These are phyloP conservation scores for Pseudopithomyces maydicus DNA, from an alignment of 2,329 filamentous ascomycete species.

Conservation along the genomic window DNA sequence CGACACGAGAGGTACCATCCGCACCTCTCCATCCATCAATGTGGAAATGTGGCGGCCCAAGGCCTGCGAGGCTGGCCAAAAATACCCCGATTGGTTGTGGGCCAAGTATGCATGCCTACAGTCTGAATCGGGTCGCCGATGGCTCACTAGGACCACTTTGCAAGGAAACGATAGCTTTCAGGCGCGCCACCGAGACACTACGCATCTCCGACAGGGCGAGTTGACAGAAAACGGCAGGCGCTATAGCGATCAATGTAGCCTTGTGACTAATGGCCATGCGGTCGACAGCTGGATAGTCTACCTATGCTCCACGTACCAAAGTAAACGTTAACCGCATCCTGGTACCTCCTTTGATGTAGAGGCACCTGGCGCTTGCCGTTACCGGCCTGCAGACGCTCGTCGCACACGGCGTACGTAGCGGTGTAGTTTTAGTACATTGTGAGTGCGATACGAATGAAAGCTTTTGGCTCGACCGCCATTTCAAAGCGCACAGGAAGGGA, in stretches of 20 bases:
- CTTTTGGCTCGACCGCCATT: neutral
- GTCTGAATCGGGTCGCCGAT: slow-evolving; percentile 21
- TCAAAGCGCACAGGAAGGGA: neutral
- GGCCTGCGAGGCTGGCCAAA: slow-evolving; percentile 28
- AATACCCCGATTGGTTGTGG: slow-evolving; percentile 29
- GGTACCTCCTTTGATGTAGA: slow-evolving; percentile 23
- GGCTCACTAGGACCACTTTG: slow-evolving; percentile 24
- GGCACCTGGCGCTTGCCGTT: slow-evolving; percentile 3
- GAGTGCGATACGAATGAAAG: neutral
- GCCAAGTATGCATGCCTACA: slow-evolving; percentile 12
- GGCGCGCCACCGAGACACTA: slow-evolving; percentile 20
- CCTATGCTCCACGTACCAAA: slow-evolving; percentile 31
- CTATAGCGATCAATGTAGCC: slow-evolving; percentile 24
- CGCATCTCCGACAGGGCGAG: slow-evolving; percentile 23
- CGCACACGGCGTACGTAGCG: slow-evolving; percentile 8
- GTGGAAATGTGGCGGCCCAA: slow-evolving; percentile 20
- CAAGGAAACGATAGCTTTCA: slow-evolving; percentile 17
- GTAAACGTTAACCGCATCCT: slow-evolving; percentile 22
- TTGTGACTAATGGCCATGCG: slow-evolving; percentile 22
- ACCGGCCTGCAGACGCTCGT: neutral
- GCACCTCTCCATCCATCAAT: slow-evolving; percentile 12
- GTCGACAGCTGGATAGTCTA: slow-evolving; percentile 9
- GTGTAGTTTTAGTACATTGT: slow-evolving; percentile 1
- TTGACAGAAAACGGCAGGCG: slow-evolving; percentile 47
- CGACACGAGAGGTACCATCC: slow-evolving; percentile 13